phyloP scores from a whole-genome alignment of 78 protist species.

The Diacronema lutheri region DNA sequence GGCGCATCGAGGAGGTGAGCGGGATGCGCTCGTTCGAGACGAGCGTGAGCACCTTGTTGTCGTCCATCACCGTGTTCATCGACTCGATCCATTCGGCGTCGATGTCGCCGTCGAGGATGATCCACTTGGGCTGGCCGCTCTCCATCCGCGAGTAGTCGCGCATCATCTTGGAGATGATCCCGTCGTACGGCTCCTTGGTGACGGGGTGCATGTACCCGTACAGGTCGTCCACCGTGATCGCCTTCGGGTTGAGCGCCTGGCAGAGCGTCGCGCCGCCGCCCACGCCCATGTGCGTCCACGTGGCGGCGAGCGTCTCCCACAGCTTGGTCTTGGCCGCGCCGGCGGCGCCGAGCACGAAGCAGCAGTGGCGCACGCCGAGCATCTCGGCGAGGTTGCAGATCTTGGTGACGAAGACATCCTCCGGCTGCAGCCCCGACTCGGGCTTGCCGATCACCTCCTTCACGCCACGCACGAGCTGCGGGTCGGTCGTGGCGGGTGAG shows the following conservation, averaged over 20 bases:
- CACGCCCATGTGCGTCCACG: conserved; percentile 22
- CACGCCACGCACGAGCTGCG: not conserved
- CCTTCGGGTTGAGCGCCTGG: conserved; percentile 65
- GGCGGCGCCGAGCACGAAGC: conserved; percentile 77
- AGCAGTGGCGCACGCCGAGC: conserved; percentile 64
- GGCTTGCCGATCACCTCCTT: not conserved
- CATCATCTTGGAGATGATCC: conserved; percentile 73
- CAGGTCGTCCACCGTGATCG: conserved; percentile 63
- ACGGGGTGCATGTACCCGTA: conserved; percentile 69
- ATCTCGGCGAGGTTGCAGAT: conserved; percentile 52
- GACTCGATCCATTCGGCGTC: conserved; percentile 89
- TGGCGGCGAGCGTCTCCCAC: conserved; percentile 46
- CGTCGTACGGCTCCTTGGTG: conserved; percentile 83
- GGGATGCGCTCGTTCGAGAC: conserved; percentile 88
- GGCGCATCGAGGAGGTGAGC: conserved; percentile 71
- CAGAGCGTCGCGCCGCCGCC: conserved; percentile 15
- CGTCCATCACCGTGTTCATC: conserved; percentile 92
- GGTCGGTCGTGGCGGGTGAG: not conserved
- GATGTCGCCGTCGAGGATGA: conserved; percentile 85
- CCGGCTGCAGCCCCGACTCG: conserved; percentile 43
- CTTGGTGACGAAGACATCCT: conserved; percentile 54
- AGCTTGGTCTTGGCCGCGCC: conserved; percentile 67
- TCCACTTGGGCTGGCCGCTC: conserved; percentile 69
- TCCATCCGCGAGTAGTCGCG: conserved; percentile 51
- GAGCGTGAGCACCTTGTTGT: conserved; percentile 87